phyloP scores from a whole-genome alignment of 164 flowering plant genomes.

The Magnolia sinica region DNA sequence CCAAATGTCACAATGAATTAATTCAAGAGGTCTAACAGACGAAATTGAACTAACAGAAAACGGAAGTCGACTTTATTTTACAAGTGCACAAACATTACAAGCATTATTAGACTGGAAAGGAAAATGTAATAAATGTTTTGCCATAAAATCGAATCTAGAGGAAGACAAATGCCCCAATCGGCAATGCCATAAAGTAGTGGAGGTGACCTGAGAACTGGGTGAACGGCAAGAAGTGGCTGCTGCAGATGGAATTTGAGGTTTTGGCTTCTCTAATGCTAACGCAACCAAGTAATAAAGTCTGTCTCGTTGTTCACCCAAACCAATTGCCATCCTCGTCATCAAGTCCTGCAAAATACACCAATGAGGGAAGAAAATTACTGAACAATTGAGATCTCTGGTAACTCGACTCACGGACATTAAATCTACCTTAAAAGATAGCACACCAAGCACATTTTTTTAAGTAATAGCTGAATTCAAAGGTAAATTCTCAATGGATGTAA shows the following conservation, averaged over 20 bases:
- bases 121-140: no score
- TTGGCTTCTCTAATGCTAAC: constrained; percentile 1
- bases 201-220: background rate
- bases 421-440: constrained; percentile 11
- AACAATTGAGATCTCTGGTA: constrained; percentile 9
- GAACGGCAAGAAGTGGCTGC: background rate
- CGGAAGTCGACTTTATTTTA: no score
- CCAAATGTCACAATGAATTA: no score
- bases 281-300: constrained; percentile 10
- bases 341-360: constrained; percentile 14
- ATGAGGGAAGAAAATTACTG: background rate
- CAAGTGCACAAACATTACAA: no score
- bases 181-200: constrained; percentile 14
- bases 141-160: background rate
- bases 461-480: background rate
- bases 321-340: constrained; percentile 8
- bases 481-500: constrained; percentile 8
- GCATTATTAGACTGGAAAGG: no score
- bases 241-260: background rate
- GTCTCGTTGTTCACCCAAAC: constrained; percentile 13
- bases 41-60: no score
- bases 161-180: constrained; percentile 16
- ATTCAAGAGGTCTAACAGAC: no score
- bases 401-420: constrained; percentile 8
- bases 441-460: background rate